phyloP scores from a whole-genome alignment of 768 basidiomycete genomes.

The Termitomyces titanicus region DNA sequence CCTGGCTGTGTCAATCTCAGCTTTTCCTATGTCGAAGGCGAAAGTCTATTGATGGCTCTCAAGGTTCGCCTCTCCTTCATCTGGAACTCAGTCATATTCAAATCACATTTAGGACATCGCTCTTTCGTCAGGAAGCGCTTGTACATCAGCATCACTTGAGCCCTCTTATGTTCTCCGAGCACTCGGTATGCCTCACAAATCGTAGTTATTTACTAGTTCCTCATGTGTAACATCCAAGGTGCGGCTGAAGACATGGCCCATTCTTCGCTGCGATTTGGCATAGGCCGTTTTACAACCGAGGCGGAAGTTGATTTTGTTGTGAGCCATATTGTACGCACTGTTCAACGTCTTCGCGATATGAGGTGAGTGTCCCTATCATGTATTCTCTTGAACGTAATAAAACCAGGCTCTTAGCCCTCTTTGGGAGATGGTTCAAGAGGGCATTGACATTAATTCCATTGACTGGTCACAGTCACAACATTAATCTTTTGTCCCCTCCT shows the following conservation, averaged over 20 bases:
- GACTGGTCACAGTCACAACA: slow-evolving; percentile 95
- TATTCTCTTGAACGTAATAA: slow-evolving; percentile 9
- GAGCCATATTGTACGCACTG: slow-evolving; percentile 81
- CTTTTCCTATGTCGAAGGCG: slow-evolving; percentile 96
- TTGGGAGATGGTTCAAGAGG: slow-evolving; percentile 99
- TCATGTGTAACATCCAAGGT: slow-evolving; percentile 38
- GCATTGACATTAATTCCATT: slow-evolving; percentile 92
- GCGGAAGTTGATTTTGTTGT: slow-evolving; percentile 95
- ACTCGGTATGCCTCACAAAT: slow-evolving; percentile 50
- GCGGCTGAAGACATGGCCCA: slow-evolving; percentile 99
- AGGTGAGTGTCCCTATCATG: slow-evolving; percentile 44
- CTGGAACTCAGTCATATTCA: slow-evolving; percentile 6
- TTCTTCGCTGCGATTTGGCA: slow-evolving; percentile 94
- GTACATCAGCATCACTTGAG: slow-evolving; percentile 96
- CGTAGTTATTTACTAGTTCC: not conserved
- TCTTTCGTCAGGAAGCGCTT: slow-evolving; percentile 95
- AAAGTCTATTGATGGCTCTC: slow-evolving; percentile 94
- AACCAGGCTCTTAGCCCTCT: slow-evolving; percentile 56
- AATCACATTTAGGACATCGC: slow-evolving; percentile 73
- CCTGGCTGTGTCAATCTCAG: slow-evolving; percentile 95
- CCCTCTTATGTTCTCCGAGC: slow-evolving; percentile 98
- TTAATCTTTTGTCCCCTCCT: slow-evolving; percentile 33
- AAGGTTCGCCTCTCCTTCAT: slow-evolving; percentile 52
- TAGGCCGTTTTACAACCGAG: slow-evolving; percentile 97
- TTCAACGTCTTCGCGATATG: slow-evolving; percentile 89